A percentile compares a stretch with the other conserved stretches of the same genome.
These are phyloP conservation scores for Picea glauca DNA, from an alignment of 75 land plant species.

Conservation along the genomic window DNA sequence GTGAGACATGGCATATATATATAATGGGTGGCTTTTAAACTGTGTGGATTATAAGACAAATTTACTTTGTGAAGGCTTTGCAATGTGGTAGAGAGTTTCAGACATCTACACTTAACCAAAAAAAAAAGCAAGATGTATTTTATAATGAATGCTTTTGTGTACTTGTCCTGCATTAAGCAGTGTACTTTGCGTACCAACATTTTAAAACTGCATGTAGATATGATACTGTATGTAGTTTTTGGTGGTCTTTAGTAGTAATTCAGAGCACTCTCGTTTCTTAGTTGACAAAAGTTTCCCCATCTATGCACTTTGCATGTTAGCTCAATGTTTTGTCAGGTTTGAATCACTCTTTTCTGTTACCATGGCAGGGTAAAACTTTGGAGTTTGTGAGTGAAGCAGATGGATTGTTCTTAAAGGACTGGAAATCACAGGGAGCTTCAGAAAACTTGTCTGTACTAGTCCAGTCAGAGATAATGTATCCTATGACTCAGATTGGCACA, in stretches of 20 bases:
- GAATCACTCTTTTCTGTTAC: background rate
- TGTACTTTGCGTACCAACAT: too few species aligned
- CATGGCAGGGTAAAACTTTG: background rate
- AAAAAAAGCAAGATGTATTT: too few species aligned
- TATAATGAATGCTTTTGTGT: too few species aligned
- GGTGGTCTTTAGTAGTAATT: too few species aligned
- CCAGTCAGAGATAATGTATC: constrained; percentile 36
- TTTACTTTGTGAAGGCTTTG: background rate
- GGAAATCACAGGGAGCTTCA: constrained; percentile 41
- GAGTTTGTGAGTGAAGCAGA: constrained; percentile 21
- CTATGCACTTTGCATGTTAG: background rate
- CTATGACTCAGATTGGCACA: constrained; percentile 41
- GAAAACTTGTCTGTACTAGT: constrained; percentile 40
- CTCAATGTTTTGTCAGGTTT: background rate
- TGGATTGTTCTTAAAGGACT: constrained; percentile 34
- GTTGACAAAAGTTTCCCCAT: background rate
- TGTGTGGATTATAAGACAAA: background rate
- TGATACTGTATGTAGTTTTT: too few species aligned
- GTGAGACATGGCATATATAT: background rate
- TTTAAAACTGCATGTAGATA: too few species aligned
- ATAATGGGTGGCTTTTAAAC: background rate
- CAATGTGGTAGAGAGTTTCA: background rate
- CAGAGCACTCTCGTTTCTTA: background rate
- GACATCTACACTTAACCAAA: too few species aligned
- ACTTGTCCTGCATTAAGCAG: too few species aligned